Base-by-base conservation (phyloP, 495 filamentous ascomycete genomes). In the Xanthoparmelia taractica region DNA sequence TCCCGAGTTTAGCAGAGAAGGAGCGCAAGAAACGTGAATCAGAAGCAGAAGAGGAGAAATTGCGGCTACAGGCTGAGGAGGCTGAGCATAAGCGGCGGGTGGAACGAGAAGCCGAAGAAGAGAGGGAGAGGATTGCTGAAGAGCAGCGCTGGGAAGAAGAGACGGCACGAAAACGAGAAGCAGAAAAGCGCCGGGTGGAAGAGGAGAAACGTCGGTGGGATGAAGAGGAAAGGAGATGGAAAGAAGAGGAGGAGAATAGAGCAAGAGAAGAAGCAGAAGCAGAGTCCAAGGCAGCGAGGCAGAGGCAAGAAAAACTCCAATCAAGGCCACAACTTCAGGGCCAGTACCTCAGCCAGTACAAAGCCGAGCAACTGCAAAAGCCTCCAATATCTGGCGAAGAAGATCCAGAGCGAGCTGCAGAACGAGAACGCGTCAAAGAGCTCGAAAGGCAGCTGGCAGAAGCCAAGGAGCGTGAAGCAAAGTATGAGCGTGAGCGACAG, bases 321-420 rank as follows among this genome's bases (percentile, higher is more conserved):
- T 74, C 77, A 47, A 84, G 85, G 62, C 64, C 64, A 20, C 55
- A 48, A 34, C 80, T 96, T 37, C 85, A 87, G 64, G 92, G 91
- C 10, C 91, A 96, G 72, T 92, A 86, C 68, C 81, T 95, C 27
- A 91, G 88, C 68, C 88, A 96, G 67, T 96, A 95, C 70, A 89
- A 90, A 73, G 84, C 84, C 31, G 76, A 71, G 54, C 75, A 80
- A 63, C 60, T 70, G 29, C 68, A 65, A 15, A 43, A 58, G 17
- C 48, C 56, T 25, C 40, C 60, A 8, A 59, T 63, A 17, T 61
- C 58, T 2, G 52, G 69, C 17, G 45, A 23, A 37, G 75, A 77
- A 65, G 60, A 63, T 56, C 59, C 20, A 31, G 58, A 60, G 60
- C 65, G 52, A 74, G 81, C 72, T 66, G 73, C 73, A 68, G 82